Evolutionary conservation across 1,284 basidiomycete genomes (phyloP), one percentile per base, ranked within the genome.

Genomic region (Inonotus hispidus): DNA sequence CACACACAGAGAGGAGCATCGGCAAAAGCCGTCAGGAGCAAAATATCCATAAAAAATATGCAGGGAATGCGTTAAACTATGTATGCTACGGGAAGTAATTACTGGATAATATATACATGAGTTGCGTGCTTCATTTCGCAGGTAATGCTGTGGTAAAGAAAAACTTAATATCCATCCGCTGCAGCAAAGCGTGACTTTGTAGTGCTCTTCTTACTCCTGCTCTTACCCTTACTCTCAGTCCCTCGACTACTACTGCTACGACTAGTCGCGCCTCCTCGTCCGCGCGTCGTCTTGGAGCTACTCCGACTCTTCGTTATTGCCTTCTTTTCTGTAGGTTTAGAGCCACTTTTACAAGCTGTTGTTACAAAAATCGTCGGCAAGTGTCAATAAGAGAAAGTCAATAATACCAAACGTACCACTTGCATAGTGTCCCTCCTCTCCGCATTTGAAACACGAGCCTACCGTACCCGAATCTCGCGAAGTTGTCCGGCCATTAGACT

Each of bases 371-470:
- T 5, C n/a, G 29, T 49, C n/a, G 47, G n/a, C 3, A 57, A n/a
- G 29, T 27, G 21, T 14, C 19, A 11, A 29, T 10, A 29, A 3
- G 21, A 1, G 21, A 13, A 21, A 61, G 19, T 27, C 8, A 16
- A 25, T 21, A 2, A 21, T 16, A 11, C 41, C n/a, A 35, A 16
- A 16, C 66, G 56, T 53, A 62, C 68, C 67, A 50, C 64, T 71
- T 55, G 67, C 67, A 61, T 65, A 72, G 53, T 74, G 71, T n/a
- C 73, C 74, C 32, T 59, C 62, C 53, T 70, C 63, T 25, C 71
- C 73, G 43, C 73, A 75, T 63, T 72, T 74, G 66, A 68, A 75
- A 65, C 76, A 78, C 13, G 67, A 61, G 54, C 65, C 67, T 47
- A 53, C 53, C 16, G 53, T 47, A 7, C 53, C 19, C 13, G 49